Percentiles rank a stretch among this genome's conserved stretches.
Conservation (phyloP, 345 rosid species). For the Toxicodendron radicans region DNA sequence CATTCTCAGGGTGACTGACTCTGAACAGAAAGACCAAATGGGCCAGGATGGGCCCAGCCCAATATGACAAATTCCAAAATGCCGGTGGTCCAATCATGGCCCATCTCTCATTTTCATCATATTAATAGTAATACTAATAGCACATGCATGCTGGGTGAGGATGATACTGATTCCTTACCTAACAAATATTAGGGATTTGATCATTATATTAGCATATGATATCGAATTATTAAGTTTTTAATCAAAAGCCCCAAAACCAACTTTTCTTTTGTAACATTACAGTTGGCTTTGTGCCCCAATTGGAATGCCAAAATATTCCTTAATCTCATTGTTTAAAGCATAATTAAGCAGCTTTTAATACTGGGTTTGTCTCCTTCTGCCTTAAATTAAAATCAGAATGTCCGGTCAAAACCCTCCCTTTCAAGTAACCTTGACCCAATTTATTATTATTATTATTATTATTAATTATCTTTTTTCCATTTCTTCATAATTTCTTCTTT, state of each 20-base stretch:
- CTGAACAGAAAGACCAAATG: background rate
- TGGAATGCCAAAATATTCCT: background rate
- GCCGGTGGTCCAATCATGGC: background rate
- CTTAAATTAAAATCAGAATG: conserved; percentile 1
- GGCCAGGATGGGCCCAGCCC: background rate
- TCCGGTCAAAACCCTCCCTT: conserved; percentile 26
- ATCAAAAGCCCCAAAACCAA: conserved; percentile 7
- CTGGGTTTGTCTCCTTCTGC: conserved; percentile 15
- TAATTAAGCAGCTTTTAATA: conserved; percentile 2
- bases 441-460: background rate
- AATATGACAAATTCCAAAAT: background rate
- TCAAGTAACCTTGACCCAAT: conserved; percentile 17
- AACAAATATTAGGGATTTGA: background rate
- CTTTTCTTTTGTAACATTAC: background rate
- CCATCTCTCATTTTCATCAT: background rate
- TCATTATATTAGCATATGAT: too few species aligned
- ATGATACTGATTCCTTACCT: background rate
- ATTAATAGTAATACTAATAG: too few species aligned
- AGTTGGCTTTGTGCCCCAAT: background rate
- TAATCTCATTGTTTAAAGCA: background rate
- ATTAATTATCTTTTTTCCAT: too few species aligned
- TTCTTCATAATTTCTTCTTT: background rate
- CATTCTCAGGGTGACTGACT: too few species aligned
- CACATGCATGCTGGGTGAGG: background rate
- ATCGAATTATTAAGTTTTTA: too few species aligned